Evolutionary conservation across 208 protist genomes (phyloP).

Genomic region (Trypanosoma rangeli): DNA sequence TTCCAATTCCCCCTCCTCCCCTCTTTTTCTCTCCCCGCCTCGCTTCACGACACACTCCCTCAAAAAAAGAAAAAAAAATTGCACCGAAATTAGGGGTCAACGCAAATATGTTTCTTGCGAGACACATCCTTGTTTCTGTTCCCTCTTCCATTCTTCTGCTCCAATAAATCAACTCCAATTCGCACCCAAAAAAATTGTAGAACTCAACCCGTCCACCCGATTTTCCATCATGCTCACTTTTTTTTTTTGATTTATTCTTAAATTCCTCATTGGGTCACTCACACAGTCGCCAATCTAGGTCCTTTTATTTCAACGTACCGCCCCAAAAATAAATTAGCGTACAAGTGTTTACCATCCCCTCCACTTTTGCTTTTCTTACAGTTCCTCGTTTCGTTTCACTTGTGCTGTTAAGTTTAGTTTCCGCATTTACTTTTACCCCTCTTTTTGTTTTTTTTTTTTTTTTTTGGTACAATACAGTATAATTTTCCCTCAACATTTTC

Average conservation of each 20-base stretch:
- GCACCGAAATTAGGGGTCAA: background rate
- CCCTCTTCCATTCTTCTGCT: background rate
- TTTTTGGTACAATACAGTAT: background rate
- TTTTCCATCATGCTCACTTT: background rate
- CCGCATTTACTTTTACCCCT: too few species aligned
- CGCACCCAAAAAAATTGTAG: background rate
- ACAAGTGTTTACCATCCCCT: constrained; percentile 2
- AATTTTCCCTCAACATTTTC: background rate
- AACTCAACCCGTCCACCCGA: background rate
- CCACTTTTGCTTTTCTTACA: too few species aligned
- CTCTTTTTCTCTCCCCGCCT: background rate
- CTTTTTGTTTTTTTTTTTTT: background rate
- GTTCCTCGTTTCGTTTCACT: too few species aligned
- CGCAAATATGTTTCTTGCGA: background rate
- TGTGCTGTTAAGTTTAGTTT: too few species aligned
- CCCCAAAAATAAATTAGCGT: too few species aligned
- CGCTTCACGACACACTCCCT: background rate
- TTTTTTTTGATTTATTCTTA: background rate
- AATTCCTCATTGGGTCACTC: background rate
- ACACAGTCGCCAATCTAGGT: background rate
- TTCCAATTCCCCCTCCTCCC: background rate
- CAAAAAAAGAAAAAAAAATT: background rate
- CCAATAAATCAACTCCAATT: background rate
- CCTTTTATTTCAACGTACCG: background rate
- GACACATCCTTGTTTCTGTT: background rate